A percentile compares a stretch with the other conserved stretches of the same genome.
phyloP scores from a whole-genome alignment of 305 asterid species.

The Withania somnifera region DNA sequence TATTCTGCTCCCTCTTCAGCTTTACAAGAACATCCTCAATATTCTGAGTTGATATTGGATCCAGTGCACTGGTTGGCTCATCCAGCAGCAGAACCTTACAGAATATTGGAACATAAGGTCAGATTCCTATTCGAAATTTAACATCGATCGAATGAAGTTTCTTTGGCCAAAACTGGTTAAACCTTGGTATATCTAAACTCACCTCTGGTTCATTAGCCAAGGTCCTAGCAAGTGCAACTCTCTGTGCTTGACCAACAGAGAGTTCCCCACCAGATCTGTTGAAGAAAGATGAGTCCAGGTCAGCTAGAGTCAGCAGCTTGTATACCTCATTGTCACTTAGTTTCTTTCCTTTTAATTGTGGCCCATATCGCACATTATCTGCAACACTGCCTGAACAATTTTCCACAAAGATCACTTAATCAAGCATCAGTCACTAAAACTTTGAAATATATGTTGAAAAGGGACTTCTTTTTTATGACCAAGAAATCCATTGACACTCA shows the following conservation, averaged over 20 bases:
- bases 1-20: constrained; percentile 54
- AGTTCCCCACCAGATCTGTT: constrained; percentile 45
- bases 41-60: constrained; percentile 87
- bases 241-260: constrained; percentile 78
- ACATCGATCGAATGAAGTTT: background rate
- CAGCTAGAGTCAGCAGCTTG: constrained; percentile 50
- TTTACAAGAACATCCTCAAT: constrained; percentile 65
- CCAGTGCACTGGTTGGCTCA: constrained; percentile 94
- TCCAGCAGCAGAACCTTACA: constrained; percentile 69
- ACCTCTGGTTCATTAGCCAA: constrained; percentile 77
- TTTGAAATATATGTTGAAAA: background rate
- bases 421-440: background rate
- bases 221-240: constrained; percentile 72
- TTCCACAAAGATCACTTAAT: background rate
- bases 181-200: background rate
- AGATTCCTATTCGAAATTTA: background rate
- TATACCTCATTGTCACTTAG: constrained; percentile 41
- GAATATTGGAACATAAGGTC: background rate
- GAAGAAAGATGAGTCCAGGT: constrained; percentile 49
- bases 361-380: constrained; percentile 62
- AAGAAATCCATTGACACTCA: background rate
- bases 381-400: constrained; percentile 50
- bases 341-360: constrained; percentile 45
- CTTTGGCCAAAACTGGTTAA: background rate
- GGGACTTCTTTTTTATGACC: background rate